These are phyloP conservation scores for Wickerhamiella siamensis DNA, from an alignment of 805 yeast genomes.

Conservation along the genomic window DNA sequence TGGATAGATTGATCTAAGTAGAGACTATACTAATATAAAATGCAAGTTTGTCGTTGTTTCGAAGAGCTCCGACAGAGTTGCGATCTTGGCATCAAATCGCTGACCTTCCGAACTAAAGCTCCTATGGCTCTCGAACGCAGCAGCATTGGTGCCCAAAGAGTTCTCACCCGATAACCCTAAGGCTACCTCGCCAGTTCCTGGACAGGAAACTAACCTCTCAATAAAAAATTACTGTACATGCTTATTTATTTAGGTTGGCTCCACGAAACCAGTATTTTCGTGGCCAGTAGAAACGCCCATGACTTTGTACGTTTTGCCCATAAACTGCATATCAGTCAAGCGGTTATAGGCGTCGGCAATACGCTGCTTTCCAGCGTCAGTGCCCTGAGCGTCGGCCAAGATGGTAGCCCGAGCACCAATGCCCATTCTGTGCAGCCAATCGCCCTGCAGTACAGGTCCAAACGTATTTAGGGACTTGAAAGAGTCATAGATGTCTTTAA, in stretches of 20 bases:
- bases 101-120: no score
- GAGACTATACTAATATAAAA: no score
- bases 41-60: no score
- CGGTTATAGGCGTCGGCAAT: slow-evolving; percentile 46
- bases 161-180: no score
- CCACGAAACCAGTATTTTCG: slow-evolving; percentile 2
- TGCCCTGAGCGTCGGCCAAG: slow-evolving; percentile 31
- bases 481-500: slow-evolving; percentile 28
- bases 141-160: no score
- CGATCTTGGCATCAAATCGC: no score
- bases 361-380: slow-evolving; percentile 33
- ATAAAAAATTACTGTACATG: slow-evolving; percentile 2
- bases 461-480: slow-evolving; percentile 23
- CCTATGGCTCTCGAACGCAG: no score
- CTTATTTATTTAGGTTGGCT: neutral
- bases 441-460: slow-evolving; percentile 65
- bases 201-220: no score
- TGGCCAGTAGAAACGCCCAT: slow-evolving; percentile 32
- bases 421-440: slow-evolving; percentile 64
- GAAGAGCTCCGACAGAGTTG: no score
- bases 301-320: slow-evolving; percentile 70
- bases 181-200: no score
- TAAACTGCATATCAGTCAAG: slow-evolving; percentile 46
- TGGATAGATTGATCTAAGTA: no score
- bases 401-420: slow-evolving; percentile 46